Conservation (phyloP, 306 rosid genomes). For the Clitoria ternatea region DNA sequence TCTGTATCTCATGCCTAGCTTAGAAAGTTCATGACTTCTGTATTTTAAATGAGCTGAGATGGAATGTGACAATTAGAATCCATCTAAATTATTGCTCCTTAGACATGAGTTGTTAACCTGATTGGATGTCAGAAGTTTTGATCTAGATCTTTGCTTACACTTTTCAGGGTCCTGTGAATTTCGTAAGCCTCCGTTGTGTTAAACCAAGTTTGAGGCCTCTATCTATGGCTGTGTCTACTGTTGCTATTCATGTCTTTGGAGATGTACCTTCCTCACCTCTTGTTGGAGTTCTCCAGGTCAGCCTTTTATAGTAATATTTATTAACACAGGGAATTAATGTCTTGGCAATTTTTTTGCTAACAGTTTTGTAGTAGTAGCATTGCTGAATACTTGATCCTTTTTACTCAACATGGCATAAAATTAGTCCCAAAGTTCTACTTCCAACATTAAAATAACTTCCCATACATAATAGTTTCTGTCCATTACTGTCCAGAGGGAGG, state of each 20-base stretch:
- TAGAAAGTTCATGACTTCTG: background rate
- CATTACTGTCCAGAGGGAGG: background rate
- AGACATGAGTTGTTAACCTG: background rate
- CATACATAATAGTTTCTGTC: background rate
- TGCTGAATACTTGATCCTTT: background rate
- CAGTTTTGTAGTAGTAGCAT: background rate
- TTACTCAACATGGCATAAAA: background rate
- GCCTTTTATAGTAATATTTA: background rate
- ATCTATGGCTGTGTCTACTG: constrained; percentile 79
- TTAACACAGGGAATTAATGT: background rate
- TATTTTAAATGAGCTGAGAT: background rate
- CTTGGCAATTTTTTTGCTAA: background rate
- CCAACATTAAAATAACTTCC: background rate
- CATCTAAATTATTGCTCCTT: background rate
- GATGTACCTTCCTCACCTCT: constrained; percentile 93
- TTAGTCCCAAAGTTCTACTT: background rate
- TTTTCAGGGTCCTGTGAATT: constrained; percentile 83
- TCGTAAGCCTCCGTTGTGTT: constrained; percentile 60
- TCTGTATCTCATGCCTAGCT: background rate
- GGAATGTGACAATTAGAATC: background rate
- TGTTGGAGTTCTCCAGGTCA: constrained; percentile 81
- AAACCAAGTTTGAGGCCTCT: constrained; percentile 80
- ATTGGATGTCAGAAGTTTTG: background rate
- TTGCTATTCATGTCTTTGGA: constrained; percentile 79
- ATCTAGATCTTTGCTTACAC: background rate